Conservation (phyloP, 768 basidiomycete genomes). For the Russula vinacea region DNA sequence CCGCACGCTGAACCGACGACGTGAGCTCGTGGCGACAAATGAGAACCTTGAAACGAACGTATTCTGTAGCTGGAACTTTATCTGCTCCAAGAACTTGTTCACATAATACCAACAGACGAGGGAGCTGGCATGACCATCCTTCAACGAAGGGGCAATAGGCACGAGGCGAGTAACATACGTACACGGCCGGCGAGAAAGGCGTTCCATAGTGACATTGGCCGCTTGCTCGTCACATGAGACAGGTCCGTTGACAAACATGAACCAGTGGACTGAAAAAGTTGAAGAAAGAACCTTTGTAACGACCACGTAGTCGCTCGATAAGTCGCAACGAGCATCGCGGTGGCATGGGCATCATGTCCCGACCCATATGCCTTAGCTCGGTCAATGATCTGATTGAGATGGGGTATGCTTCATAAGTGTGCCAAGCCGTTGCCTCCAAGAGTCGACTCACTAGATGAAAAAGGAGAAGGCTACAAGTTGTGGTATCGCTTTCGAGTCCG, state of each 20-base stretch:
- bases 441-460: slow-evolving; percentile 26
- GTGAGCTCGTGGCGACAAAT: neutral
- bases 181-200: slow-evolving; percentile 72
- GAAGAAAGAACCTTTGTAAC: slow-evolving; percentile 61
- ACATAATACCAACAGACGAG: slow-evolving; percentile 54
- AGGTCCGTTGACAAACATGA: slow-evolving; percentile 57
- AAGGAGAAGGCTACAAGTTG: slow-evolving; percentile 28
- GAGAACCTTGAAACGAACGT: slow-evolving; percentile 44
- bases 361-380: slow-evolving; percentile 25
- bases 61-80: slow-evolving; percentile 51
- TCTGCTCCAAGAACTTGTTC: slow-evolving; percentile 53
- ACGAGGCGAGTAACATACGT: slow-evolving; percentile 33
- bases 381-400: slow-evolving; percentile 17
- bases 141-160: slow-evolving; percentile 8
- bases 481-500: slow-evolving; percentile 24
- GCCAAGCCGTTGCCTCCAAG: neutral
- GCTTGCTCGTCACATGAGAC: slow-evolving; percentile 35
- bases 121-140: slow-evolving; percentile 46
- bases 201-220: slow-evolving; percentile 54
- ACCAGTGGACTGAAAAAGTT: slow-evolving; percentile 61
- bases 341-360: slow-evolving; percentile 40
- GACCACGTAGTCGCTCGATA: slow-evolving; percentile 65
- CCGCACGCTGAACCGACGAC: slow-evolving; percentile 20
- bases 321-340: slow-evolving; percentile 52
- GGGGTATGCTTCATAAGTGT: neutral